A percentile compares a stretch with the other conserved stretches of the same genome.
Evolutionary conservation across 1,284 basidiomycete genomes (phyloP).

Genomic region (Sphagnurus paluster): DNA sequence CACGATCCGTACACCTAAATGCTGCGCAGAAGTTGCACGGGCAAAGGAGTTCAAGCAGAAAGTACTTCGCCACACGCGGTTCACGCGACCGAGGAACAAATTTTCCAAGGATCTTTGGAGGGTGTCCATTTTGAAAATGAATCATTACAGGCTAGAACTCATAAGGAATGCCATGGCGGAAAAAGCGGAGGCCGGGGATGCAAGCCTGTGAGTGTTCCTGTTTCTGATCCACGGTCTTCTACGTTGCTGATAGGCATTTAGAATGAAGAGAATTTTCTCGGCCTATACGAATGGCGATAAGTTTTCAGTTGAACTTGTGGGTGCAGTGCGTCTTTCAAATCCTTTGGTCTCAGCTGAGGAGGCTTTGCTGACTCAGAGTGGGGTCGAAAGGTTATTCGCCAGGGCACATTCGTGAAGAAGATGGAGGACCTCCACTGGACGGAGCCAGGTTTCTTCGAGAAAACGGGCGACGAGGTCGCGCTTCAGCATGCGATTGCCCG

Average conservation of each 20-base stretch:
- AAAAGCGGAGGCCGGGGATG: slow-evolving; percentile 13
- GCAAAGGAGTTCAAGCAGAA: slow-evolving; percentile 3
- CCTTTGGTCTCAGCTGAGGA: background rate
- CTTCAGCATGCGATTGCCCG: slow-evolving; percentile 36
- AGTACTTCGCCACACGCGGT: background rate
- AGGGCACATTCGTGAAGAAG: slow-evolving; percentile 55
- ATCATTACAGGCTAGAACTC: background rate
- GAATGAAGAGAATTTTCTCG: slow-evolving; percentile 8
- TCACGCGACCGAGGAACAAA: background rate
- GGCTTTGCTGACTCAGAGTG: background rate
- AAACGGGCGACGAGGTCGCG: slow-evolving; percentile 29
- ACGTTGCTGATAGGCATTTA: slow-evolving; percentile 2
- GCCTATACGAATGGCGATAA: slow-evolving; percentile 8
- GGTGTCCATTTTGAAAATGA: slow-evolving; percentile 1
- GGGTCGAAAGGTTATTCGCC: slow-evolving; percentile 46
- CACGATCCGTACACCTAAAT: background rate
- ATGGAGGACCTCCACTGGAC: slow-evolving; percentile 57
- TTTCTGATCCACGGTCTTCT: background rate
- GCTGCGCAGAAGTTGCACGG: background rate
- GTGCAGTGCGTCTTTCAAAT: slow-evolving; percentile 44
- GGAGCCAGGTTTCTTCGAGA: slow-evolving; percentile 37
- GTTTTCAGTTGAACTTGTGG: slow-evolving; percentile 42
- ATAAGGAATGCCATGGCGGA: background rate
- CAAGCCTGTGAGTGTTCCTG: slow-evolving; percentile 7
- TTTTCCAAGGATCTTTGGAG: slow-evolving; percentile 3